Percentiles rank a stretch among this genome's conserved stretches.
Evolutionary conservation across 106 monocot genomes (phyloP).

Genomic region (Hemerocallis citrina): DNA sequence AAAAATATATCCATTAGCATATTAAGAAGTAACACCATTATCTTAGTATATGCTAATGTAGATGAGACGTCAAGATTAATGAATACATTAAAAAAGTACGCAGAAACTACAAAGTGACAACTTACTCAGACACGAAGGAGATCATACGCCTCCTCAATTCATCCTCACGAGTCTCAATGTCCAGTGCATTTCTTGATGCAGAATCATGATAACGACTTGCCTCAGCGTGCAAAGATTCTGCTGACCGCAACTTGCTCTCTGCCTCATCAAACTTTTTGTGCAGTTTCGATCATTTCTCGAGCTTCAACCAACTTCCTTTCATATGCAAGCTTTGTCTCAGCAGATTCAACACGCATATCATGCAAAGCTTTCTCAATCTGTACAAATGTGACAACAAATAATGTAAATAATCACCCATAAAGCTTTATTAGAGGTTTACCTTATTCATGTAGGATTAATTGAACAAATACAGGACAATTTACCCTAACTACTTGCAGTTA

Average conservation of each 20-base stretch:
- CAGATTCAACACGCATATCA: constrained; percentile 69
- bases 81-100: background rate
- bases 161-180: constrained; percentile 89
- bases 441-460: no score
- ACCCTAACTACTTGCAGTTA: no score
- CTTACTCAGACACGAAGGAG: constrained; percentile 65
- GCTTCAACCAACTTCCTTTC: constrained; percentile 77
- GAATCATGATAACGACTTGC: constrained; percentile 36
- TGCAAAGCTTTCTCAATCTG: constrained; percentile 92
- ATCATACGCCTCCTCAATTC: constrained; percentile 51
- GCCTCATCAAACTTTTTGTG: constrained; percentile 73
- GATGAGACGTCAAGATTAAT: background rate
- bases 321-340: constrained; percentile 74
- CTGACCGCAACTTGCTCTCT: constrained; percentile 38
- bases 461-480: no score
- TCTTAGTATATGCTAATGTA: no score
- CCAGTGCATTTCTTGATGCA: constrained; percentile 60
- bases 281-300: constrained; percentile 34
- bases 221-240: constrained; percentile 66
- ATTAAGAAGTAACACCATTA: no score
- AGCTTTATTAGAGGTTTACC: no score
- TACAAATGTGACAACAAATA: no score
- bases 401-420: no score
- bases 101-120: background rate
- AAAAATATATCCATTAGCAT: no score